Evolutionary conservation across 2,329 filamentous ascomycete genomes (phyloP), one percentile per base, ranked within the genome.

Genomic region (Calonectria henricotiae): DNA sequence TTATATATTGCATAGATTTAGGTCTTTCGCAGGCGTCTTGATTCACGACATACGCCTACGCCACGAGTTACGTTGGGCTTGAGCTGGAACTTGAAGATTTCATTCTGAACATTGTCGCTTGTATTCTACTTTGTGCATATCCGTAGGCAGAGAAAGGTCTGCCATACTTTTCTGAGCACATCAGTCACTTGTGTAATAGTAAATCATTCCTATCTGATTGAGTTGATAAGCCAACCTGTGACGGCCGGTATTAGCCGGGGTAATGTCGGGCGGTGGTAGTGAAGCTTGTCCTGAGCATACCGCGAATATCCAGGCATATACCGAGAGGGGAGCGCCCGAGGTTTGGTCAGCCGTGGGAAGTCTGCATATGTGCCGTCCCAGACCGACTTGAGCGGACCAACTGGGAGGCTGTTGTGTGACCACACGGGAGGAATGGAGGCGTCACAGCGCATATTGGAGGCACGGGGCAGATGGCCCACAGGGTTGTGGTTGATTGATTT

Each of bases 401-500:
- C 27, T n/a, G 32, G 17, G 20, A 43, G 37, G 55, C 55, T 37
- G 32, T 23, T 43, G 44, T 54, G 46, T 43, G 37, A 60, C 55
- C 47, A 23, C 62, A 60, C 43, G 43, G 51, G 51, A 30, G 30
- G 30, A 49, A 32, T 25, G 27, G 32, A 12, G 23, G 55, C 35
- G 62, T 54, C 44, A 47, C 62, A 54, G 27, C 46, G 62, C 62
- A 64, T 64, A 25, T 39, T 25, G 13, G 35, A 41, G 46, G 35
- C 46, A 51, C 61, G 41, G 51, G 27, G 43, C 51, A 12, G 54
- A 58, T 47, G 55, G 55, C 55, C 55, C 55, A 66, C 62, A 15
- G 35, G 39, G 37, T 61, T 6, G 17, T 64, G 15, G 20, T 41
- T 32, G 47, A 32, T 41, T 20, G 51, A 35, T 55, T 37, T 35